These are phyloP conservation scores for Aspergillus sclerotiicarbonarius DNA, from an alignment of 495 filamentous ascomycete species.

Conservation along the genomic window DNA sequence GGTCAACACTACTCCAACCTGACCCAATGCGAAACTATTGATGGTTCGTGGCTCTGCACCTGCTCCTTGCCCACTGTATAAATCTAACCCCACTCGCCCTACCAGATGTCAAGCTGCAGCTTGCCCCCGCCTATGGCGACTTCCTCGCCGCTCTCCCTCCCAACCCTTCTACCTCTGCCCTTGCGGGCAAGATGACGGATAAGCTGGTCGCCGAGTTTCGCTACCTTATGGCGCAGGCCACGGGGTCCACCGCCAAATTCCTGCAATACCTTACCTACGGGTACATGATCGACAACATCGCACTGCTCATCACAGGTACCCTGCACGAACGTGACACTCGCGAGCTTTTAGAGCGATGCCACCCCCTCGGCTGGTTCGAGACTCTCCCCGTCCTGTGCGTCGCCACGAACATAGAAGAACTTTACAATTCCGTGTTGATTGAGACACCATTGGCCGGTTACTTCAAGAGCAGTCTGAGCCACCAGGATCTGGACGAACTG, in stretches of 20 bases:
- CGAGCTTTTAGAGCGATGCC: slow-evolving; percentile 92
- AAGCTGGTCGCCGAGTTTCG: slow-evolving; percentile 98
- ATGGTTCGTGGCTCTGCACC: slow-evolving; percentile 59
- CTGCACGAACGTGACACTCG: slow-evolving; percentile 96
- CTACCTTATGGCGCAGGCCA: slow-evolving; percentile 89
- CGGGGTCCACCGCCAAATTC: slow-evolving; percentile 86
- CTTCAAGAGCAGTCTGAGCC: slow-evolving; percentile 92
- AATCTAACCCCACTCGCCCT: slow-evolving; percentile 5
- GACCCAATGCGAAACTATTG: slow-evolving; percentile 97
- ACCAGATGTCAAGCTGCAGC: slow-evolving; percentile 94
- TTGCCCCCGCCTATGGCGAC: slow-evolving; percentile 94
- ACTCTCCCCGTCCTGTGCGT: slow-evolving; percentile 97
- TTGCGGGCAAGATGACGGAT: slow-evolving; percentile 93
- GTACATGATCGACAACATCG: slow-evolving; percentile 99
- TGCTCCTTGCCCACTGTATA: neutral
- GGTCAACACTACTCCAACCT: slow-evolving; percentile 91
- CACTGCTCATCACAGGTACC: slow-evolving; percentile 95
- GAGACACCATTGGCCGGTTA: slow-evolving; percentile 95
- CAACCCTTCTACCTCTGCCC: slow-evolving; percentile 92
- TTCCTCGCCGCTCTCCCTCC: slow-evolving; percentile 93
- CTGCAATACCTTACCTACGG: slow-evolving; percentile 97
- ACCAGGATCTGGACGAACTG: slow-evolving; percentile 95
- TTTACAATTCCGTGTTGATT: slow-evolving; percentile 96
- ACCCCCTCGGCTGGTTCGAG: slow-evolving; percentile 98
- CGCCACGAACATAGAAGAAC: slow-evolving; percentile 95